phyloP scores from a whole-genome alignment of 441 rosid species.

The Adansonia rubrostipa region DNA sequence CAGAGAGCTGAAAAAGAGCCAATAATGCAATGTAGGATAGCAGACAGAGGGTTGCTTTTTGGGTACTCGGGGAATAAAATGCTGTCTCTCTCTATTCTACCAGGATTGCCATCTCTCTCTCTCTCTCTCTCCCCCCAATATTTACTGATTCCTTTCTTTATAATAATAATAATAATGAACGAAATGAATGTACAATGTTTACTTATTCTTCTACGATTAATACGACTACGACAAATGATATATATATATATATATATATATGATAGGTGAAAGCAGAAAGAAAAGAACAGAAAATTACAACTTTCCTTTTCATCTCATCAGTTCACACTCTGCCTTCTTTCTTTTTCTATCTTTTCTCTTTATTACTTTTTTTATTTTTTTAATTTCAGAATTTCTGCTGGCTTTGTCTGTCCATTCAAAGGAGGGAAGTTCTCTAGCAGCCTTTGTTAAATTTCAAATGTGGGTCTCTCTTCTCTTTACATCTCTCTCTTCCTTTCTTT shows the following conservation, averaged over 20 bases:
- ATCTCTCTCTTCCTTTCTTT: neutral
- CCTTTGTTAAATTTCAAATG: constrained; percentile 36
- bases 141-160: neutral
- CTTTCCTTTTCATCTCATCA: constrained; percentile 32
- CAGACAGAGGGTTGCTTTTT: constrained; percentile 90
- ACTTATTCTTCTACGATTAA: no score
- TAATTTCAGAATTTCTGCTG: constrained; percentile 46
- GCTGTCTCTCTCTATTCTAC: constrained; percentile 63
- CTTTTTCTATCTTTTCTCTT: constrained; percentile 17
- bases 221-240: no score
- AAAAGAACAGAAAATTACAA: constrained; percentile 13
- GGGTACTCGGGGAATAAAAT: constrained; percentile 81
- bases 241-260: neutral
- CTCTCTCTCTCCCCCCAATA: neutral
- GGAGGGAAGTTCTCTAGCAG: constrained; percentile 25
- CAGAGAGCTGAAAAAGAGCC: constrained; percentile 37
- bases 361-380: constrained; percentile 30
- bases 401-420: constrained; percentile 39
- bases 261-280: constrained; percentile 1
- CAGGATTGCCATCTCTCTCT: constrained; percentile 61
- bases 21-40: constrained; percentile 55
- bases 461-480: constrained; percentile 18
- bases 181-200: neutral
- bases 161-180: no score
- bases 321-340: constrained; percentile 36